Evolutionary conservation across 2,329 filamentous ascomycete genomes (phyloP).

Genomic region (Ophiostoma ulmi): DNA sequence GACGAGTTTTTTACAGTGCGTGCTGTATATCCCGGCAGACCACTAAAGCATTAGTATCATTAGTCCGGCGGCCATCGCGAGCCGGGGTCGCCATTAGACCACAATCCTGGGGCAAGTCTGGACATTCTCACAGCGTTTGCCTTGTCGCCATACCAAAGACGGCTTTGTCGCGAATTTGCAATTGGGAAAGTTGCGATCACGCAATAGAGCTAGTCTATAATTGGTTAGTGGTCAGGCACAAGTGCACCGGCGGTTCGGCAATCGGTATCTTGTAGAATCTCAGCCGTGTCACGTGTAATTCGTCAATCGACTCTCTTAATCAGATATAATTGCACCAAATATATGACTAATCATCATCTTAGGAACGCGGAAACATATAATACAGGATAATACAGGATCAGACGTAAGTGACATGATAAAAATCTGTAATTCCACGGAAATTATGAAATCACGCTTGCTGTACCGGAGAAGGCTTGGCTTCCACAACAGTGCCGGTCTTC

Average conservation of each 20-base stretch:
- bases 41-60: conserved; percentile 8
- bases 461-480: neutral
- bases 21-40: conserved; percentile 10
- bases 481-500: neutral
- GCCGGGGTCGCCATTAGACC: conserved; percentile 13
- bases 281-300: conserved; percentile 20
- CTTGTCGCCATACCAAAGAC: conserved; percentile 17
- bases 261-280: conserved; percentile 14
- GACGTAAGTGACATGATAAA: neutral
- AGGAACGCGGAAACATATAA: neutral
- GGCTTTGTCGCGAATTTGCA: conserved; percentile 20
- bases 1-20: conserved; percentile 17
- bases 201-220: conserved; percentile 27
- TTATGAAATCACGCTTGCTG: neutral
- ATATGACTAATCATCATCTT: neutral
- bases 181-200: conserved; percentile 27
- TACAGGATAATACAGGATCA: neutral
- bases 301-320: too few relatives aligned
- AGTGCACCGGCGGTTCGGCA: conserved; percentile 18
- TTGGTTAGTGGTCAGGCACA: conserved; percentile 11
- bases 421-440: neutral
- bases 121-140: neutral
- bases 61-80: conserved; percentile 21
- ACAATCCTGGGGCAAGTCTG: conserved; percentile 2
- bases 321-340: neutral